Conservation (phyloP, 495 filamentous ascomycete species). For the Aspergillus kassunensis region DNA sequence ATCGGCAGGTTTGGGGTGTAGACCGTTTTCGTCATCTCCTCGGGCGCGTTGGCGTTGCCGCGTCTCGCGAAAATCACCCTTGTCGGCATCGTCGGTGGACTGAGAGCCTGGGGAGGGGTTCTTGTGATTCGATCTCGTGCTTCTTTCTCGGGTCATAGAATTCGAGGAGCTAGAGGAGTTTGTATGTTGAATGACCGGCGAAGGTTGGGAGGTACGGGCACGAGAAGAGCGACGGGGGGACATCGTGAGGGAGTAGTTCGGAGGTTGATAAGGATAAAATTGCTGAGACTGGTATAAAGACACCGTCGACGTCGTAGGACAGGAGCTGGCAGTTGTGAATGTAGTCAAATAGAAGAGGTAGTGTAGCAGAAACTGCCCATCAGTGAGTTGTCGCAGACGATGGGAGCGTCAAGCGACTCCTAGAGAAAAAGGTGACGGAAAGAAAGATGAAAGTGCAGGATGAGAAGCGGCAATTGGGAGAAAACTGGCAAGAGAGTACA, state of each 20-base stretch:
- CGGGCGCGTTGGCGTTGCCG: constrained; percentile 69
- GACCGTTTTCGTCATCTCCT: constrained; percentile 55
- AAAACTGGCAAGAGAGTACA: constrained; percentile 18
- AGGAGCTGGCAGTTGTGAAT: background rate
- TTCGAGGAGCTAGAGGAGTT: constrained; percentile 74
- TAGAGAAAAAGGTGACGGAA: constrained; percentile 16
- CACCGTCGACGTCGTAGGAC: background rate
- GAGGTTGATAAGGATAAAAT: constrained; percentile 13
- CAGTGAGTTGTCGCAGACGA: constrained; percentile 28
- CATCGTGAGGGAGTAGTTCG: constrained; percentile 31
- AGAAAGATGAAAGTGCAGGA: constrained; percentile 20
- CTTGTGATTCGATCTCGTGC: constrained; percentile 67
- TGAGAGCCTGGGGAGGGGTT: constrained; percentile 73
- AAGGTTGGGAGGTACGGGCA: constrained; percentile 76
- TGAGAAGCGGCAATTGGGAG: constrained; percentile 28
- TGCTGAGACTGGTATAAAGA: constrained; percentile 4
- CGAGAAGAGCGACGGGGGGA: constrained; percentile 89
- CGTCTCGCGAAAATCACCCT: constrained; percentile 62
- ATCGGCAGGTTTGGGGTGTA: constrained; percentile 31
- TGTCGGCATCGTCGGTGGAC: constrained; percentile 68
- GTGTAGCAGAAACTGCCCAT: constrained; percentile 16
- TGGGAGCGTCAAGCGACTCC: constrained; percentile 15
- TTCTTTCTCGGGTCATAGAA: constrained; percentile 65
- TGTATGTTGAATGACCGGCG: constrained; percentile 60
- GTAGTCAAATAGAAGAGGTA: background rate